Base-by-base conservation (phyloP, 306 rosid species). In the Vigna unguiculata region DNA sequence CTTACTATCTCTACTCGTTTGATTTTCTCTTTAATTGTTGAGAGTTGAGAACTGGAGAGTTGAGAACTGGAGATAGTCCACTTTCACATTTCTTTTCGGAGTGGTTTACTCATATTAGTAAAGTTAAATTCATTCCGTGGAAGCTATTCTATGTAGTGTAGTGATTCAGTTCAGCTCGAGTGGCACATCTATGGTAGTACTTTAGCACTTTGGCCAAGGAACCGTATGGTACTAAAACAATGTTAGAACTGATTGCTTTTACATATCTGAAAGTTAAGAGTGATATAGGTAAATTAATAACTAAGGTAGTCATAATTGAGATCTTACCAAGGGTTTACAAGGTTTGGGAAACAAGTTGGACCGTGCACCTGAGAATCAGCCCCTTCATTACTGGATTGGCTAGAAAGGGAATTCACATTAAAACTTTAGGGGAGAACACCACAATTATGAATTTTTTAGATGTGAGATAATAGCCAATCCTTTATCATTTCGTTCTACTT, bases 191-290 rank as follows among this genome's bases (percentile, higher is more conserved):
- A 38, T 69, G 21, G 54, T 5, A 13, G 65, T 22, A 10, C 14
- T 7, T 53, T 64, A 80, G 57, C 7, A 58, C 4, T 32, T 66
- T 73, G 57, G 9, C 32, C 41, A 20, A 36, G 66, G 67, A 72
- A 53, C 30, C 43, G 20, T 63, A 20, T 55, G 59, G 60, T 70
- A 9, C 19, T 24, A 13, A 25, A 79, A 11, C 19, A 19, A 25
- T 28, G 48, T 63, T 24, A 49, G 72, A 49, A 77, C 47, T 78
- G 55, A 55, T 25, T 38, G n/a, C 28, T 34, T 36, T 32, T 9
- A 7, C 45, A 30, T 28, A 6, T 58, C 40, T 6, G 40, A 58
- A 9, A 57, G 9, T 19, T 58, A 25, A 40, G 70, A 43, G 28
- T 63, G 10, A 14, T 51, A 72, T 52, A 16, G 71, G 49, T 24